Evolutionary conservation across 1,139 yeast species (phyloP).

Genomic region (Candida sanyaensis): DNA sequence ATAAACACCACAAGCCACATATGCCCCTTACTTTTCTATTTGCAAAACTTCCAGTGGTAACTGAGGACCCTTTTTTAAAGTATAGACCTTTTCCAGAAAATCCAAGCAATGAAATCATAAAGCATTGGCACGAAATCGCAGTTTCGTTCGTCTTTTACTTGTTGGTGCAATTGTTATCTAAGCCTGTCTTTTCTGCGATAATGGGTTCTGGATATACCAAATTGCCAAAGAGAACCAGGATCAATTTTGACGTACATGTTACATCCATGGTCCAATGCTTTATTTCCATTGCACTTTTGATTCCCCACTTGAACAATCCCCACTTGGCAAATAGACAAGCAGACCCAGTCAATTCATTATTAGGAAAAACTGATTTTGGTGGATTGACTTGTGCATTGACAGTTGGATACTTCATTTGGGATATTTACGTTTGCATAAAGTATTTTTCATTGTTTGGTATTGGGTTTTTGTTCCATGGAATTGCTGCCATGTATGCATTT

Average conservation of each 20-base stretch:
- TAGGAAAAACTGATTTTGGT: constrained; percentile 72
- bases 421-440: constrained; percentile 61
- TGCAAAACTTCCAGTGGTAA: constrained; percentile 24
- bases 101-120: constrained; percentile 27
- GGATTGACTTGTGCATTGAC: constrained; percentile 74
- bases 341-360: constrained; percentile 51
- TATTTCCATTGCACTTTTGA: constrained; percentile 52
- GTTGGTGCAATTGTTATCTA: constrained; percentile 42
- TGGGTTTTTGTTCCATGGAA: constrained; percentile 84
- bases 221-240: constrained; percentile 46
- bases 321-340: constrained; percentile 39
- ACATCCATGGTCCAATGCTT: constrained; percentile 85
- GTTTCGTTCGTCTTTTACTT: constrained; percentile 42
- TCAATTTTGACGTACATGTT: constrained; percentile 85
- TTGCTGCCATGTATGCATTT: constrained; percentile 79
- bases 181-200: constrained; percentile 26
- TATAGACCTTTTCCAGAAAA: constrained; percentile 50
- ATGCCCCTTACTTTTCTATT: constrained; percentile 8
- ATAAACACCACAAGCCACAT: neutral
- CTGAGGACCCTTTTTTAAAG: constrained; percentile 46
- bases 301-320: constrained; percentile 62
- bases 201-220: constrained; percentile 52
- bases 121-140: constrained; percentile 60
- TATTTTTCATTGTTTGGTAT: constrained; percentile 71
- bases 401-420: constrained; percentile 93